These are phyloP conservation scores for Bipolaris zeicola DNA, from an alignment of 2,329 filamentous ascomycete genomes.

Conservation along the genomic window DNA sequence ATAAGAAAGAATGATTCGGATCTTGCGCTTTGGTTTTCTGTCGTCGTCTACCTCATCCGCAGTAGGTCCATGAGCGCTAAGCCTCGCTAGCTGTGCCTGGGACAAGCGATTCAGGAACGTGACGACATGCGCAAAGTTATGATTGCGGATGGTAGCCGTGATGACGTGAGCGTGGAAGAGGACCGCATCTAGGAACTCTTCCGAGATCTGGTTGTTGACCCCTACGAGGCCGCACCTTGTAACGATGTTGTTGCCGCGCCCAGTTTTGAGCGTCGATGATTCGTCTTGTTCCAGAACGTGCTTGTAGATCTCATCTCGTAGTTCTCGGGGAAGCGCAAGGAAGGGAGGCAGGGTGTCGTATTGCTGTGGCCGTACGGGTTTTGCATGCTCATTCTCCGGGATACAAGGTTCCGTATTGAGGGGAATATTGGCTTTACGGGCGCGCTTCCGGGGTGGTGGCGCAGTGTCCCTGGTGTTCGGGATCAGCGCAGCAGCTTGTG, in stretches of 20 bases:
- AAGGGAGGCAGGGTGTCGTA: slow-evolving; percentile 2
- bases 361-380: background rate
- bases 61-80: background rate
- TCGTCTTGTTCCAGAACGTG: slow-evolving; percentile 11
- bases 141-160: slow-evolving; percentile 19
- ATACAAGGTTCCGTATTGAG: background rate
- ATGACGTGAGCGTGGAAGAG: slow-evolving; percentile 20
- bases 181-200: slow-evolving; percentile 21
- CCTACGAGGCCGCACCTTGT: slow-evolving; percentile 17
- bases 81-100: slow-evolving; percentile 11
- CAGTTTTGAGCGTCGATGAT: slow-evolving; percentile 7
- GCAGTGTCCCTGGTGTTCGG: background rate
- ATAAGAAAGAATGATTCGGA: slow-evolving; percentile 11
- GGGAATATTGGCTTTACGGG: background rate
- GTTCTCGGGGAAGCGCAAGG: slow-evolving; percentile 23
- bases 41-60: background rate
- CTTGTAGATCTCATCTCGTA: slow-evolving; percentile 26
- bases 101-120: slow-evolving; percentile 25
- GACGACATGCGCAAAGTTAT: slow-evolving; percentile 25
- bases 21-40: slow-evolving; percentile 5
- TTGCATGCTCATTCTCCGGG: background rate
- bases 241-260: slow-evolving; percentile 7
- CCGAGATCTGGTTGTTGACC: slow-evolving; percentile 19
- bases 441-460: background rate
- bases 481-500: background rate